phyloP scores from a whole-genome alignment of 1,284 basidiomycete species.

The Apiotrichum siamense region DNA sequence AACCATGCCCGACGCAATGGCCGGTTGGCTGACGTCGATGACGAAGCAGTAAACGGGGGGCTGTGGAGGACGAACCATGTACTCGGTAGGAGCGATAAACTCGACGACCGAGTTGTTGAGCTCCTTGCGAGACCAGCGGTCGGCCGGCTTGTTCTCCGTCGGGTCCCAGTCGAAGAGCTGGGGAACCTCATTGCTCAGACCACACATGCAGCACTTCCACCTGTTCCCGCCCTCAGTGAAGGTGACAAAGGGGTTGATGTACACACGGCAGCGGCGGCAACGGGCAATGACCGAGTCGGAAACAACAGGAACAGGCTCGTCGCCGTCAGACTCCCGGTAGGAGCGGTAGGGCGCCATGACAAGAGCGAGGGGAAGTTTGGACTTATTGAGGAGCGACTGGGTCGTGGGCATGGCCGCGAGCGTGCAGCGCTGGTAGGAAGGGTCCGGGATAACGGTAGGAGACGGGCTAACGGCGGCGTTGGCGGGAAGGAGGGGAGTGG shows the following conservation, averaged over 20 bases:
- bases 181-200: constrained; percentile 96
- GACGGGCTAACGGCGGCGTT: constrained; percentile 70
- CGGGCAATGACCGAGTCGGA: constrained; percentile 94
- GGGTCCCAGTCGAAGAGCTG: constrained; percentile 99
- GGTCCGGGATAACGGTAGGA: constrained; percentile 75
- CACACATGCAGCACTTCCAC: constrained; percentile 99
- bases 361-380: constrained; percentile 86
- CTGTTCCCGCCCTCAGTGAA: constrained; percentile 98
- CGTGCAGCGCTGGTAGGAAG: constrained; percentile 88
- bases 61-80: constrained; percentile 97
- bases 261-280: constrained; percentile 92
- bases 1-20: constrained; percentile 93
- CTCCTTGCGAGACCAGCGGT: constrained; percentile 89
- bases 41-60: constrained; percentile 96
- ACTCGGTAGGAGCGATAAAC: constrained; percentile 96
- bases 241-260: constrained; percentile 98
- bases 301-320: constrained; percentile 73
- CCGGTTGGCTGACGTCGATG: constrained; percentile 90
- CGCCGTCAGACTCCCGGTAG: constrained; percentile 52
- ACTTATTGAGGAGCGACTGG: constrained; percentile 80
- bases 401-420: constrained; percentile 92
- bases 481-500: constrained; percentile 83
- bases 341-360: constrained; percentile 89
- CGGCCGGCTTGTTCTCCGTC: constrained; percentile 84
- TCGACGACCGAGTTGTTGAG: constrained; percentile 91